Evolutionary conservation across 75 land plant genomes (phyloP), one percentile per base, ranked within the genome.

Genomic region (Pinus taeda): DNA sequence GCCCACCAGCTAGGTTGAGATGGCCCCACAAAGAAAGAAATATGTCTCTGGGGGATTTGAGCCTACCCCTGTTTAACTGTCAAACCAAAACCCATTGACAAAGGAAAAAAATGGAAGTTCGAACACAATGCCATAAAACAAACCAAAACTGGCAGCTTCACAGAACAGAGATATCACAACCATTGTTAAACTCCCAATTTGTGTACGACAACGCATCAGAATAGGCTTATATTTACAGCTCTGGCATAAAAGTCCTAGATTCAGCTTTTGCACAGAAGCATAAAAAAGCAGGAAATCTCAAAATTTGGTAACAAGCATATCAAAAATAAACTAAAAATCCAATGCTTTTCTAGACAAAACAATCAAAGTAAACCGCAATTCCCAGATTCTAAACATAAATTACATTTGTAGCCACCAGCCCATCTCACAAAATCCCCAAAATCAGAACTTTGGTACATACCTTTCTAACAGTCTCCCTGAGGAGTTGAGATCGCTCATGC

Each of bases 391-490:
- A 65, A 65, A 65, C 7, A 65, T 18, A 36, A 4, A 36, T 29
- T 30, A 14, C 3, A 1, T 15, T 29, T 30, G 4, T 26, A 30
- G 36, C 17, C 42, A 33, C 20, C 8, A 2, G 7, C 36, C 69
- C 69, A 36, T 64, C 67, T 64, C 15, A 17, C 37, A 64, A 29
- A 29, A 26, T 33, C 8, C 66, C 37, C 66, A 63, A 63, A 21
- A 63, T 13, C 14, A 29, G 66, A 26, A 63, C 14, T 36, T 15
- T 17, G 37, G 9, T 15, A 15, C 67, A 33, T 33, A 69, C 71
- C 71, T 69, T 69, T 13, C 42, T 42, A 69, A 42, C 53, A n/a
- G 71, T 69, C 49, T 69, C 21, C n/a, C 36, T 69, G 21, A 69
- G 49, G 45, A 37, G 71, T 37, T 20, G 49, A 69, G 71, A 69